Evolutionary conservation across 2,329 filamentous ascomycete genomes (phyloP).

Genomic region (Fusarium subglutinans): DNA sequence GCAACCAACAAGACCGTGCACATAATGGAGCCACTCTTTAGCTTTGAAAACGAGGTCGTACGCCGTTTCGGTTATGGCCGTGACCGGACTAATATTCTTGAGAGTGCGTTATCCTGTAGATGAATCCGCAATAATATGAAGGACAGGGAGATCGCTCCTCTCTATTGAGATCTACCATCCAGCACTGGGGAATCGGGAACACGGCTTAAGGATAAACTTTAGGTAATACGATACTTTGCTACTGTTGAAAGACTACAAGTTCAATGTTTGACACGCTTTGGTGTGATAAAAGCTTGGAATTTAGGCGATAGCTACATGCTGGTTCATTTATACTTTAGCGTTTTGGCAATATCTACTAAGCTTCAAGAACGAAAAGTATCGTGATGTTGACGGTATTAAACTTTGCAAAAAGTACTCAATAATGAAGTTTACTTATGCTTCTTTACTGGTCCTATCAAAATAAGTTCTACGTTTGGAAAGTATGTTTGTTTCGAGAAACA

Average conservation of each 20-base stretch:
- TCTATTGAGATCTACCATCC: too few relatives aligned
- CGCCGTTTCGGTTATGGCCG: rapidly evolving
- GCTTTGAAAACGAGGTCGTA: background rate
- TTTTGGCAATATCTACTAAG: background rate
- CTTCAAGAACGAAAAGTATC: background rate
- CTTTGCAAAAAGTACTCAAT: background rate
- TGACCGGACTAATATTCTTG: background rate
- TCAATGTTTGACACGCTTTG: rapidly evolving
- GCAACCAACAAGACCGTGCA: background rate
- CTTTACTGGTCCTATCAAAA: rapidly evolving
- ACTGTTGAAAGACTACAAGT: background rate
- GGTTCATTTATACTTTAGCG: background rate
- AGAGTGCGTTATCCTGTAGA: too few relatives aligned
- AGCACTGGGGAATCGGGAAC: background rate
- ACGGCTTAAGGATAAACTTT: rapidly evolving
- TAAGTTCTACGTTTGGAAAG: background rate
- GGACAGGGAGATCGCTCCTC: background rate
- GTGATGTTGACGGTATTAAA: rapidly evolving
- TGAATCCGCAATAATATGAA: rapidly evolving
- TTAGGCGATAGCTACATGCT: too few relatives aligned
- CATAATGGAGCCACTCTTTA: background rate
- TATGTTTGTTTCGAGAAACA: background rate
- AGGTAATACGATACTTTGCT: background rate
- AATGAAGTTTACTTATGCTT: background rate
- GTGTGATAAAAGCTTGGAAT: rapidly evolving